These are phyloP conservation scores for Syzygium grande DNA, from an alignment of 345 rosid species.

Conservation along the genomic window DNA sequence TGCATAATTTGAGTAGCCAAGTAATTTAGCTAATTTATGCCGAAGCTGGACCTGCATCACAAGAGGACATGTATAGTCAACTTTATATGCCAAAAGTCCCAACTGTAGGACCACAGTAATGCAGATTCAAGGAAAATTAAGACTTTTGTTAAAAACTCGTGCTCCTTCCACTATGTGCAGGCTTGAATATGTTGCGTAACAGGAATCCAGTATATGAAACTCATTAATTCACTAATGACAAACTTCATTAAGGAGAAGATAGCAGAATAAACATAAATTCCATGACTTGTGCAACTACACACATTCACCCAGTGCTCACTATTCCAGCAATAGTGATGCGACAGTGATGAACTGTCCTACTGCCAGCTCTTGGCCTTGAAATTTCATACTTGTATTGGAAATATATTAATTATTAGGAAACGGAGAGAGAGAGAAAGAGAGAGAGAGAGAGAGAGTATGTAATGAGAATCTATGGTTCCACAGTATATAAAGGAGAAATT, in stretches of 20 bases:
- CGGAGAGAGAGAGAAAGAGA: background rate
- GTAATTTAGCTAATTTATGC: conserved; percentile 73
- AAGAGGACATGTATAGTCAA: background rate
- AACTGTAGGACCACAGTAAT: background rate
- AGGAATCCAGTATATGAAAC: background rate
- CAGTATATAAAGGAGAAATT: background rate
- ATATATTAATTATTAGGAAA: background rate
- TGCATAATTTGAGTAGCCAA: conserved; percentile 82
- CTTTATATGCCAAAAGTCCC: background rate
- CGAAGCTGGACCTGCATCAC: conserved; percentile 66
- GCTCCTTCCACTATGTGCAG: background rate
- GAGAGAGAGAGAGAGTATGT: background rate
- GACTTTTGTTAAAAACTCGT: background rate
- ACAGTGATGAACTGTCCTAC: background rate
- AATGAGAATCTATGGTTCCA: background rate
- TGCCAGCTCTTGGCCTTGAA: background rate
- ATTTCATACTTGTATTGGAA: background rate
- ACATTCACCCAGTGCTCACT: background rate
- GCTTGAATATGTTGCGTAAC: background rate
- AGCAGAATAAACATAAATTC: background rate
- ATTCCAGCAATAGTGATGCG: background rate
- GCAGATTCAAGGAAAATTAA: background rate
- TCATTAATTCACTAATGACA: background rate
- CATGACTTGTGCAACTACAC: background rate
- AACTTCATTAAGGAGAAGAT: background rate